Evolutionary conservation across 108 stramenopile species (phyloP), one percentile per base, ranked within the genome.

Genomic region (Cyclotella cryptica): DNA sequence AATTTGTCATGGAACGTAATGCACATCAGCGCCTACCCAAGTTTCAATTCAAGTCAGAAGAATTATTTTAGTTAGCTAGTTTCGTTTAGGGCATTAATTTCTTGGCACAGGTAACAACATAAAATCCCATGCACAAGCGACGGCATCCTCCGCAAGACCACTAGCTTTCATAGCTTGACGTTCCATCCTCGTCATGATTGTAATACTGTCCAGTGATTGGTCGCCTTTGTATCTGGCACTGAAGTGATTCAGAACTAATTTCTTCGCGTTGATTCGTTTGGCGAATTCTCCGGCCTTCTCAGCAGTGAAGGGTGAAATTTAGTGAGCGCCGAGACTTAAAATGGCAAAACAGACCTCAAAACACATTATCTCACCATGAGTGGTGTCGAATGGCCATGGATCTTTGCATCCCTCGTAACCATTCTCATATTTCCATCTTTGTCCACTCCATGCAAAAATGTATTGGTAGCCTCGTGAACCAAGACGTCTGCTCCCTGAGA

Each of bases 381-480:
- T 24, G 92, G 95, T 12, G 95, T 96, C 10, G 90, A 92, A 74
- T 95, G 94, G 1, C 94, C 94, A 64, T 95, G 94, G n/a, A 87
- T 72, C 49, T 89, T 86, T 21, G 94, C 86, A 68, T 93, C 93
- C 24, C 74, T 74, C 0, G 86, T 91, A 9, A 92, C 92, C 27
- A 68, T 55, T 47, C 73, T 66, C 24, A 87, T 21, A 61, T 71
- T 85, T 4, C 87, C 83, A 62, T 89, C 92, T 45, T 87, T 85
- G 51, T 95, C 94, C 43, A 92, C 69, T 28, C 89, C 91, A 52
- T 71, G 63, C 62, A 96, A 66, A 70, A 76, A 94, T 2, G 88
- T 81, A 53, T 98, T 98, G 0, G 97, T 98, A 11, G 97, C 92
- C 81, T 98, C 97, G 70, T 98, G 97, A 15, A 98, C 77, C 9